phyloP scores from a whole-genome alignment of 768 basidiomycete genomes.

The Phaeotremella fagi region DNA sequence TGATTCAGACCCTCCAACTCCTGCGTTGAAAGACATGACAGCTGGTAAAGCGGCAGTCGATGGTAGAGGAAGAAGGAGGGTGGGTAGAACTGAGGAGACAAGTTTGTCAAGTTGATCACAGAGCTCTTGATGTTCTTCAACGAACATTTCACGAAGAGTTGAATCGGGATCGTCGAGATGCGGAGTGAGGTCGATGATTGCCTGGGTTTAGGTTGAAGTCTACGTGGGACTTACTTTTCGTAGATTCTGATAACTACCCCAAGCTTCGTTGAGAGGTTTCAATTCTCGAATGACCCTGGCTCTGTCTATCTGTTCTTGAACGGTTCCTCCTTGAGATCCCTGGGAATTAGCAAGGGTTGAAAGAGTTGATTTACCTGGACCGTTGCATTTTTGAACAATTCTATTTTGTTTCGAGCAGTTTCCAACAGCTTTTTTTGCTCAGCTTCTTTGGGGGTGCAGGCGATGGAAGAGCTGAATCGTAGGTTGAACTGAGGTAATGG shows the following conservation, averaged over 20 bases:
- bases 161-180: conserved; percentile 71
- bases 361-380: conserved; percentile 3
- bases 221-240: conserved; percentile 54
- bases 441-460: conserved; percentile 4
- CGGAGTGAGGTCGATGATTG: conserved; percentile 59
- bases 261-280: conserved; percentile 63
- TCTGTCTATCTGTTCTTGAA: conserved; percentile 56
- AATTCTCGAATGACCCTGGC: conserved; percentile 65
- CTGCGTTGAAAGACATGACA: conserved; percentile 83
- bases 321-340: neutral
- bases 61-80: conserved; percentile 68
- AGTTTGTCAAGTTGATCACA: conserved; percentile 41
- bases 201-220: conserved; percentile 52
- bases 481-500: neutral
- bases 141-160: conserved; percentile 67
- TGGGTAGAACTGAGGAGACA: conserved; percentile 54
- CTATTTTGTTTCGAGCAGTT: conserved; percentile 9
- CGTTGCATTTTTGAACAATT: conserved; percentile 1
- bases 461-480: neutral
- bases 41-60: conserved; percentile 65
- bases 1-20: conserved; percentile 86
- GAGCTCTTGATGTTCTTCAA: conserved; percentile 60
- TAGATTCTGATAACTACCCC: conserved; percentile 61
- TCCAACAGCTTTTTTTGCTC: conserved; percentile 15
- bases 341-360: neutral